A percentile compares a stretch with the other conserved stretches of the same genome.
Evolutionary conservation across 192 early-diverging fungal genomes (phyloP).

Genomic region (Linnemannia zychae): DNA sequence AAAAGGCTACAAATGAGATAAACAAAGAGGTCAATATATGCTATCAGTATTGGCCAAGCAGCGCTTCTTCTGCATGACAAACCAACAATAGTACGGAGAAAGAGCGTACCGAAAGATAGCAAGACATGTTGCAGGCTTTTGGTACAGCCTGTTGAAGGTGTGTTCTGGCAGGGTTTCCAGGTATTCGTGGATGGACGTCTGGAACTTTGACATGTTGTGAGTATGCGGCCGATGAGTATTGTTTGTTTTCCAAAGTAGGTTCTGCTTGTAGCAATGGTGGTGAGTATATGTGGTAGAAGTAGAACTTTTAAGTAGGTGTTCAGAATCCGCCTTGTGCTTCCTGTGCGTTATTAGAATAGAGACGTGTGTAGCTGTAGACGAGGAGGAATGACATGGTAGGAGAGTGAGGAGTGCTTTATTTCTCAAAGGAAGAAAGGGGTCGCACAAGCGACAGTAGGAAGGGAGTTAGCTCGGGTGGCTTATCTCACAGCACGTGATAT

Average conservation of each 20-base stretch:
- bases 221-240: not conserved
- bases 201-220: conserved; percentile 64
- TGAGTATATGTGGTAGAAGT: too few species aligned
- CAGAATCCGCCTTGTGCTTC: too few species aligned
- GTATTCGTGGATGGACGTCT: conserved; percentile 84
- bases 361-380: too few species aligned
- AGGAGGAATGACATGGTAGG: too few species aligned
- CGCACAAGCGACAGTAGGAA: too few species aligned
- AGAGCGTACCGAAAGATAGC: conserved; percentile 83
- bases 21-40: not conserved
- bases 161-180: conserved; percentile 81
- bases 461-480: too few species aligned
- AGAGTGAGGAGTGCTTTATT: too few species aligned
- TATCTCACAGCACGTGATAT: too few species aligned
- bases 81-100: not conserved
- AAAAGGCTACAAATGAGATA: conserved; percentile 66
- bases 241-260: not conserved
- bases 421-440: too few species aligned
- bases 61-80: not conserved
- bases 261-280: not conserved
- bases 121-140: conserved; percentile 93
- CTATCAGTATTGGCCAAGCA: not conserved
- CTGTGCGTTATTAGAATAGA: too few species aligned
- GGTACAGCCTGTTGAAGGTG: conserved; percentile 85
- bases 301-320: too few species aligned